phyloP scores from a whole-genome alignment of 2,329 filamentous ascomycete species.

The Drechslerella dactyloides region DNA sequence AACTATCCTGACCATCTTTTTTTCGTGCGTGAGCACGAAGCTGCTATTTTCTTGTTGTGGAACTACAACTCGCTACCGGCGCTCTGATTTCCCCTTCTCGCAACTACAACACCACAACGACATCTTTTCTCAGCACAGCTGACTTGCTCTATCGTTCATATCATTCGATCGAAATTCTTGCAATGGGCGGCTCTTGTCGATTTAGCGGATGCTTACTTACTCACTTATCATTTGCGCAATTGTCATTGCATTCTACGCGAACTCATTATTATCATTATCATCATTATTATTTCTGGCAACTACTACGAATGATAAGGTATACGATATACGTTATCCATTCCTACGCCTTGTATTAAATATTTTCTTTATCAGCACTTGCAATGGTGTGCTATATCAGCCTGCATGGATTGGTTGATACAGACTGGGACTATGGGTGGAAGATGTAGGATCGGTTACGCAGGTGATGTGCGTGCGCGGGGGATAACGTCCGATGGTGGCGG shows the following conservation, averaged over 20 bases:
- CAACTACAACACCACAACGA: background rate
- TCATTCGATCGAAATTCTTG: background rate
- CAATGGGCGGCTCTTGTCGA: slow-evolving; percentile 1
- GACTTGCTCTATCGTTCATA: background rate
- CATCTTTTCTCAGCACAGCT: background rate
- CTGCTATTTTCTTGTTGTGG: background rate
- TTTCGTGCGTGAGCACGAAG: too few relatives aligned
- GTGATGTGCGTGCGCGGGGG: too few relatives aligned
- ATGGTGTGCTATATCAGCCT: too few relatives aligned
- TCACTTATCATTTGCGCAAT: background rate
- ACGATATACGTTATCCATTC: slow-evolving; percentile 9
- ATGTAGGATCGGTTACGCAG: too few relatives aligned
- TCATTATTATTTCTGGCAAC: too few relatives aligned
- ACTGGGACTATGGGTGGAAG: too few relatives aligned
- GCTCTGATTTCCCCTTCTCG: background rate
- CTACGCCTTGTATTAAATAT: too few relatives aligned
- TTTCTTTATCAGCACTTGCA: too few relatives aligned
- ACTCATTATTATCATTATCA: too few relatives aligned
- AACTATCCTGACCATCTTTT: background rate
- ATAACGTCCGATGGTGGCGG: too few relatives aligned
- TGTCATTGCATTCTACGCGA: background rate
- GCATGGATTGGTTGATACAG: too few relatives aligned
- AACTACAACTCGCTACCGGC: too few relatives aligned
- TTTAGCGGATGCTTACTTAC: slow-evolving; percentile 1
- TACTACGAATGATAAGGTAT: slow-evolving; percentile 48